Evolutionary conservation across 176 grass and related monocot genomes (phyloP), one percentile per base, ranked within the genome.

Genomic region (Zizania latifolia): DNA sequence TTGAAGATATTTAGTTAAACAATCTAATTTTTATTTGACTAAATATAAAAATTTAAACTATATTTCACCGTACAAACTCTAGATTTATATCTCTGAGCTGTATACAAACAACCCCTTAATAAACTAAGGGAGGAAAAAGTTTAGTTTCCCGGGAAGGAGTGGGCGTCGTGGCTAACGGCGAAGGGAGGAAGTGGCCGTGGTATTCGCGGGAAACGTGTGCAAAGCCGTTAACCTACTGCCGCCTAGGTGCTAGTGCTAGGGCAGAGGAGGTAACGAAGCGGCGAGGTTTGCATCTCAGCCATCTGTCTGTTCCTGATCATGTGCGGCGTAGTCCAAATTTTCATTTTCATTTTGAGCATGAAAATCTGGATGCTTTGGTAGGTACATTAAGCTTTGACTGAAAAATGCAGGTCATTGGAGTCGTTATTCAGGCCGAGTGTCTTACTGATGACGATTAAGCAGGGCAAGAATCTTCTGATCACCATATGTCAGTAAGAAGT

Each of bases 171-270:
- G 75, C 40, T 58, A 15, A 70, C 36, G 68, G 58, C 57, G 12
- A 57, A 19, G 57, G 14, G 66, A 12, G 58, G 58, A 57, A 58
- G 76, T 64, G 65, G 78, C 32, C 72, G 73, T 55, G 45, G 62
- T 38, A 62, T 64, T 72, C 71, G 91, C 86, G 74, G 78, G 57
- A 85, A 90, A 86, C 82, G 78, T 74, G 70, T 74, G 75, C 75
- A 55, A 55, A 15, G 78, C 85, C 69, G 69, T 75, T 85, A 78
- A 62, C 82, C 86, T 68, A 83, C 79, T 57, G 51, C 44, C 15
- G 51, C 62, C 73, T 68, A 76, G n/a, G n/a, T n/a, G n/a, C 34
- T 19, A 0, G n/a, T 78, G 54, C 81, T 74, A 80, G 71, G 69
- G 46, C 65, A 55, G 60, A 48, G 53, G 54, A 79, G 70, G 61